Percentiles rank a stretch among this genome's conserved stretches.
These are phyloP conservation scores for Penicillium sclerotigenum DNA, from an alignment of 2,329 filamentous ascomycete genomes.

Conservation along the genomic window DNA sequence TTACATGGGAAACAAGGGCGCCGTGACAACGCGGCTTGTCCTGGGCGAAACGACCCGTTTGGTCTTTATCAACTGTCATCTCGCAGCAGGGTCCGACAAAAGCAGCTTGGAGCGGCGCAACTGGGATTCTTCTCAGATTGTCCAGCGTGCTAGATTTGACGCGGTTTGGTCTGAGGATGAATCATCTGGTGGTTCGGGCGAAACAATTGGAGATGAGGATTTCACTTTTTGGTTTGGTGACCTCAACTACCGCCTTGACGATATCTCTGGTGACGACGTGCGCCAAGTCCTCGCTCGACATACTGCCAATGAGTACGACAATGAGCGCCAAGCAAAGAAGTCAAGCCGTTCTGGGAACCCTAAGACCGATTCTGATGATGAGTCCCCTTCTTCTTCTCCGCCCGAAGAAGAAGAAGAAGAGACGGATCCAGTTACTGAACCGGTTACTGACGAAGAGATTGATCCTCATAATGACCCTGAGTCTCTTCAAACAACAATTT, in stretches of 20 bases:
- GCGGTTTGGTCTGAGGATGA: conserved; percentile 65
- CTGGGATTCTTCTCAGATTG: conserved; percentile 83
- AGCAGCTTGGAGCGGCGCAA: conserved; percentile 75
- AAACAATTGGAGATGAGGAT: conserved; percentile 81
- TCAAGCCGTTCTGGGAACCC: conserved; percentile 2
- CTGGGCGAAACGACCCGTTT: conserved; percentile 86
- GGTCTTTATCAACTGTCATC: conserved; percentile 86
- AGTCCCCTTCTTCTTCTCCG: conserved; percentile 3
- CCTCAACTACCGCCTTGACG: conserved; percentile 88
- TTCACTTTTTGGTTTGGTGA: conserved; percentile 97
- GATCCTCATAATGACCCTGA: conserved; percentile 74
- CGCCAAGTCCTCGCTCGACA: conserved; percentile 79
- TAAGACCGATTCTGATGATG: neutral
- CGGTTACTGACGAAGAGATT: conserved; percentile 58
- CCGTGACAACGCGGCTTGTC: conserved; percentile 74
- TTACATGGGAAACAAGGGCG: conserved; percentile 95
- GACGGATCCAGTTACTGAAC: conserved; percentile 40
- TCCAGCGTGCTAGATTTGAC: conserved; percentile 72
- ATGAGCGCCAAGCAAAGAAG: conserved; percentile 43
- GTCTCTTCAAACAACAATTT: conserved; percentile 82
- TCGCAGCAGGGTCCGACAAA: conserved; percentile 81
- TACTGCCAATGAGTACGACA: conserved; percentile 71
- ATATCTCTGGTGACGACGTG: conserved; percentile 86
- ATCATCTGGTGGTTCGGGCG: conserved; percentile 53
- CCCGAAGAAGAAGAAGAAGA: conserved; percentile 8